Conservation (phyloP, 2,329 filamentous ascomycete genomes). For the Ophiosphaerella narmari region DNA sequence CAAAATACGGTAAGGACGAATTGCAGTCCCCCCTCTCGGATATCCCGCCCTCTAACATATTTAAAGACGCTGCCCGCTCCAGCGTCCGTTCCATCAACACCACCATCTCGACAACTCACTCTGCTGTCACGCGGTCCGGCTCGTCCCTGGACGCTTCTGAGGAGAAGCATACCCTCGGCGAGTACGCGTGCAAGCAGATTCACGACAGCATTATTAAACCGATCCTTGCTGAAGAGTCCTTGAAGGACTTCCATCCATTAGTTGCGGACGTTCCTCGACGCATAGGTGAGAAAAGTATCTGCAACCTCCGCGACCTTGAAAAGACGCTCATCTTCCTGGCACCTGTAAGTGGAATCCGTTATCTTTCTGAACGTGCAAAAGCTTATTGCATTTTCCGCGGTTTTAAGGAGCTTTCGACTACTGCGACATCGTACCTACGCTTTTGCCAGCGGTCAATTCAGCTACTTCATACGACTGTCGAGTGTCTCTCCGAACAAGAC, state of each 20-base stretch:
- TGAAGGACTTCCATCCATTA: constrained; percentile 81
- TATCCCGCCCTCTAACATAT: constrained; percentile 34
- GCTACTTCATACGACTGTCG: constrained; percentile 87
- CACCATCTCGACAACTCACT: constrained; percentile 42
- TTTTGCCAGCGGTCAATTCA: constrained; percentile 91
- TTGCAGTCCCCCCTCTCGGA: constrained; percentile 22
- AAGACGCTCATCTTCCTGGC: constrained; percentile 90
- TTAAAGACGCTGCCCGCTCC: constrained; percentile 42
- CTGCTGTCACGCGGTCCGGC: constrained; percentile 52
- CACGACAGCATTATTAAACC: constrained; percentile 76
- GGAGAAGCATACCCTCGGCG: constrained; percentile 65
- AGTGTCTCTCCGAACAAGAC: constrained; percentile 83
- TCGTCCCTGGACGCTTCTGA: constrained; percentile 43
- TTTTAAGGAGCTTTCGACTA: constrained; percentile 72
- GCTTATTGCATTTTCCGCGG: constrained; percentile 64
- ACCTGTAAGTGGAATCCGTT: constrained; percentile 76
- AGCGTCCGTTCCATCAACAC: constrained; percentile 43
- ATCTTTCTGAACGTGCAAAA: constrained; percentile 64
- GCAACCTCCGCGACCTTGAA: constrained; percentile 89
- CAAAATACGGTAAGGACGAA: constrained; percentile 47
- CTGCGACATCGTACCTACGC: constrained; percentile 77
- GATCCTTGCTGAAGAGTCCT: constrained; percentile 71
- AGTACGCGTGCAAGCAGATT: constrained; percentile 75
- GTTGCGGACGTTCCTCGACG: constrained; percentile 77
- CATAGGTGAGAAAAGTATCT: constrained; percentile 83